Evolutionary conservation across 192 early-diverging fungal genomes (phyloP).

Genomic region (Haplosporangium gracile): DNA sequence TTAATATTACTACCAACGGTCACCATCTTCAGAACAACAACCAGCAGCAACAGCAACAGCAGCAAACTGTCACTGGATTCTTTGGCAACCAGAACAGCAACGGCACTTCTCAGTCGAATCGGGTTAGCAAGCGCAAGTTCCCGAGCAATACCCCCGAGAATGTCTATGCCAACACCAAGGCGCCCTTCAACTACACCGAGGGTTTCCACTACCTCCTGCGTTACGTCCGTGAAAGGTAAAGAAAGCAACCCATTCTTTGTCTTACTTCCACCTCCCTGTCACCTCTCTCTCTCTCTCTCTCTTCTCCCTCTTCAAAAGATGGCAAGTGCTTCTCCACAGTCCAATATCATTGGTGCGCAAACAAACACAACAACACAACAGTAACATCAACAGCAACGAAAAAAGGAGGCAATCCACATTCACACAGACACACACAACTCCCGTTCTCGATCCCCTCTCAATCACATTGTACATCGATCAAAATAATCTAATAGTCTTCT

Average conservation of each 20-base stretch:
- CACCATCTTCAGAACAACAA: constrained; percentile 2
- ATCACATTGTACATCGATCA: neutral
- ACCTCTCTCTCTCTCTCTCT: neutral
- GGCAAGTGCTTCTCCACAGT: neutral
- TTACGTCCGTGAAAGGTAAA: constrained; percentile 81
- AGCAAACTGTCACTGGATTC: constrained; percentile 1
- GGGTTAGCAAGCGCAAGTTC: constrained; percentile 54
- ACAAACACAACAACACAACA: neutral
- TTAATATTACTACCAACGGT: neutral
- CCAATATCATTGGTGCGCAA: neutral
- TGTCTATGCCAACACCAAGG: constrained; percentile 83
- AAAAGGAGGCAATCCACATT: neutral
- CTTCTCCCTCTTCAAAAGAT: neutral
- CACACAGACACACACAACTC: neutral
- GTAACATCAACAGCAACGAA: neutral
- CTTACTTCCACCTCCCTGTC: neutral
- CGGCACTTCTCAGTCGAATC: constrained; percentile 6
- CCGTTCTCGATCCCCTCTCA: neutral
- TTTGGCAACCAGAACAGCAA: constrained; percentile 12
- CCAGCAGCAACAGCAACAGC: neutral
- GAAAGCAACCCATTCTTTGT: neutral
- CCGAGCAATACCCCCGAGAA: constrained; percentile 66
- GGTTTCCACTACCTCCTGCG: constrained; percentile 94
- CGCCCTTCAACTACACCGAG: constrained; percentile 92
- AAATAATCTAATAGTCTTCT: neutral